Conservation (phyloP, 495 filamentous ascomycete species). For the Cercophora sp. region DNA sequence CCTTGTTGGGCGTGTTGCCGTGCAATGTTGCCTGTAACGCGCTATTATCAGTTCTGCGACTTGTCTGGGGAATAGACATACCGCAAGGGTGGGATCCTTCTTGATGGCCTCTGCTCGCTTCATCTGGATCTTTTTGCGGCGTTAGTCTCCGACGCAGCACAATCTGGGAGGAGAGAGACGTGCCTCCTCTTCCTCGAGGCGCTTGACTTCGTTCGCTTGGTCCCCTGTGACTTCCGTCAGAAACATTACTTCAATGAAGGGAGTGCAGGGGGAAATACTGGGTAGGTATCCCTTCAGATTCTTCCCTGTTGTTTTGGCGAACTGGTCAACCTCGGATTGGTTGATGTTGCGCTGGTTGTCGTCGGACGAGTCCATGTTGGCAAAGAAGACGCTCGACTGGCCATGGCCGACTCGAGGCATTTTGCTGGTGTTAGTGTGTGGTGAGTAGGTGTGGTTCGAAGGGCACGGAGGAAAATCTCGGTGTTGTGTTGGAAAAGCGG, state of each 20-base stretch:
- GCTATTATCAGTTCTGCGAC: neutral
- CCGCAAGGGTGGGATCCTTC: slow-evolving; percentile 23
- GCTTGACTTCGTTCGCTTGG: slow-evolving; percentile 17
- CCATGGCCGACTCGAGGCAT: slow-evolving; percentile 1
- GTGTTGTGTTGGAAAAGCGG: too few species aligned
- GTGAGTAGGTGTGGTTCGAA: too few species aligned
- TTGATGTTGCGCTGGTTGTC: slow-evolving; percentile 19
- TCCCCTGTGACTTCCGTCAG: too few species aligned
- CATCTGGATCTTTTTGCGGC: slow-evolving; percentile 2
- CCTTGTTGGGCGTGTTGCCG: slow-evolving; percentile 20
- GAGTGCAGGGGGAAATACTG: slow-evolving; percentile 19
- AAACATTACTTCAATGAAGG: too few species aligned
- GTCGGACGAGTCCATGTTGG: slow-evolving; percentile 17
- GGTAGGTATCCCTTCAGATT: slow-evolving; percentile 24
- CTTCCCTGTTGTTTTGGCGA: slow-evolving; percentile 14
- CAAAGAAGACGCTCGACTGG: slow-evolving; percentile 19
- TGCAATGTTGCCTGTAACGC: slow-evolving; percentile 17
- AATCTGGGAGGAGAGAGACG: neutral
- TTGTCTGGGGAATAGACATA: neutral
- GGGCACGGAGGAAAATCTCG: too few species aligned
- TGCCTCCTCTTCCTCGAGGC: slow-evolving; percentile 10
- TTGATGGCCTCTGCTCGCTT: slow-evolving; percentile 16
- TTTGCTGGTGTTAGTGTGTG: neutral
- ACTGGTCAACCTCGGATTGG: slow-evolving; percentile 17
- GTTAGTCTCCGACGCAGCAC: neutral